phyloP scores from a whole-genome alignment of 257 asterid genomes.

The Solanum rostratum region DNA sequence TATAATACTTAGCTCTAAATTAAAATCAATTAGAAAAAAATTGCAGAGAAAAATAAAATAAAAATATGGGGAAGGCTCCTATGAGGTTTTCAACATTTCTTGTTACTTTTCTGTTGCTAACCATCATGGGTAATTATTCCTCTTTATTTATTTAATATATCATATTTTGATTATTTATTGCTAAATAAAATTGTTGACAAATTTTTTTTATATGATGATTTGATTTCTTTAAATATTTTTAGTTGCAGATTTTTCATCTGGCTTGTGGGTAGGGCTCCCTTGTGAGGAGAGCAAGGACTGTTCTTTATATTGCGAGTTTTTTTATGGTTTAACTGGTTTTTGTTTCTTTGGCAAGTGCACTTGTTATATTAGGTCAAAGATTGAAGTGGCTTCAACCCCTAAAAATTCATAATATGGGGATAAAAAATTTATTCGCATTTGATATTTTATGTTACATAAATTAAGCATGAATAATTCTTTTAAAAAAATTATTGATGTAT shows the following conservation, averaged over 20 bases:
- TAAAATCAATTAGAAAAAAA: background rate
- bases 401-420: background rate
- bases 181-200: background rate
- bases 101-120: background rate
- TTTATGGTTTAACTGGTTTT: background rate
- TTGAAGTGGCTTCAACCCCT: background rate
- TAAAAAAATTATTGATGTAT: background rate
- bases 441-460: background rate
- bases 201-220: background rate
- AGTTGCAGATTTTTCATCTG: background rate
- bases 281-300: background rate
- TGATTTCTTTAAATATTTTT: background rate
- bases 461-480: background rate
- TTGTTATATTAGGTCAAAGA: background rate
- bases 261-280: background rate
- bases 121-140: background rate
- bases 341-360: background rate
- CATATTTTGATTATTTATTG: background rate
- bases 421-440: background rate
- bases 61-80: background rate
- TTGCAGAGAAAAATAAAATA: background rate
- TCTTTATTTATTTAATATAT: background rate
- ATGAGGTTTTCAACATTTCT: background rate
- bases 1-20: background rate
- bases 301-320: background rate